Evolutionary conservation across 2,329 filamentous ascomycete genomes (phyloP), one percentile per base, ranked within the genome.

Genomic region (Calcarisporium arbuscula): DNA sequence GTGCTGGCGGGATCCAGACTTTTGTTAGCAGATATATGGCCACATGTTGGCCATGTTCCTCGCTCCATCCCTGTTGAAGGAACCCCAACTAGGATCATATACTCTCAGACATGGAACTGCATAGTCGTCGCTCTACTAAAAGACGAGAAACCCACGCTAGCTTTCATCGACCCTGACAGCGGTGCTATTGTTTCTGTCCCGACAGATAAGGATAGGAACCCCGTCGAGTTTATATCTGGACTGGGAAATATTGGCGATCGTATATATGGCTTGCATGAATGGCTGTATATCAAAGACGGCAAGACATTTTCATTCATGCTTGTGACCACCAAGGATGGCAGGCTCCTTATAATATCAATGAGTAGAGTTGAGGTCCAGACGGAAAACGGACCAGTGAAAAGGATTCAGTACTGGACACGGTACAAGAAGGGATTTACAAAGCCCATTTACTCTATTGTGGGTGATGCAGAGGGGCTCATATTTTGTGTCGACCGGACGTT

Each of bases 281-380:
- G 83, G 83, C 53, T 65, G 5, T 77, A 74, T 41, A 58, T 63
- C 20, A 72, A 74, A 36, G 66, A 74, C 23, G 65, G 64, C n/a
- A 74, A 70, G 36, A 67, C 58, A 0, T 82, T 80, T 54, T 67
- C 72, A 2, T 82, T 78, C 49, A 63, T 86, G 20, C 65, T 85
- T 11, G 68, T 83, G 9, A 67, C 73, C 5, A 75, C 74, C 1
- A 65, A 64, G 20, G 58, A 60, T 8, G 77, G 77, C 2, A 62
- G 67, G 5, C 57, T 84, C 10, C 48, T 79, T 15, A 65, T 83
- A 7, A 64, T 80, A 11, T 70, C 73, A 2, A 62, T 71, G 6
- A 62, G 66, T 23, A 41, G 36, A 19, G 29, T 31, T 10, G 42
- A 47, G 19, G 38, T 46, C 17, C 22, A 32, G 4, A 37, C 43